Percentiles rank a stretch among this genome's conserved stretches.
Evolutionary conservation across 148 eudicot genomes (phyloP).

Genomic region (Rhododendron molle): DNA sequence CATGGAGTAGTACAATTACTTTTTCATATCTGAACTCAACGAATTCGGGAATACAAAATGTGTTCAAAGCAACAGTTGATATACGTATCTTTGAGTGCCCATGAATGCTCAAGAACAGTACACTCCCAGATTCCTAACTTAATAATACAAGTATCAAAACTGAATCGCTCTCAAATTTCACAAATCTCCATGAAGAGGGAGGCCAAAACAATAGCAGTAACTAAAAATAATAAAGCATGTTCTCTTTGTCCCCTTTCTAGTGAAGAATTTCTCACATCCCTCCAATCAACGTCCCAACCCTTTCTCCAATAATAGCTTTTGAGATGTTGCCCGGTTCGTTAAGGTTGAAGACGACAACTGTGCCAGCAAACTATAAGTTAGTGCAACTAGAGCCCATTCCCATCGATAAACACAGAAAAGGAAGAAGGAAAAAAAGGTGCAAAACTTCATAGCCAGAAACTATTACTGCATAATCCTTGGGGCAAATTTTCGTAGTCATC

Average conservation of each 20-base stretch:
- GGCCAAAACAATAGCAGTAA: not conserved
- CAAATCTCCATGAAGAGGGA: not conserved
- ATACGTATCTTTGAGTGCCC: not conserved
- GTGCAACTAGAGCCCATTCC: not conserved
- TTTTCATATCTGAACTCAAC: not conserved
- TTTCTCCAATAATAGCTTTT: slow-evolving; percentile 86
- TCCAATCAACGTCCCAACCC: slow-evolving; percentile 88
- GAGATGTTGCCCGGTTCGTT: slow-evolving; percentile 78
- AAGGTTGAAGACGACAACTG: slow-evolving; percentile 93
- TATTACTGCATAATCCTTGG: not conserved
- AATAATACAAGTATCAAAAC: not conserved
- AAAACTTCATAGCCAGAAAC: not conserved
- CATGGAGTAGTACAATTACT: not conserved
- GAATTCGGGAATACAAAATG: not conserved
- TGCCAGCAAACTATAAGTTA: not conserved
- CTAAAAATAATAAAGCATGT: not conserved
- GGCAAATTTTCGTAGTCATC: too few species aligned
- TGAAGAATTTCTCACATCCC: slow-evolving; percentile 34
- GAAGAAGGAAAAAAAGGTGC: not conserved
- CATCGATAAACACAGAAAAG: not conserved
- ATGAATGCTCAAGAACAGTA: not conserved
- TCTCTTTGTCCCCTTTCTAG: slow-evolving; percentile 24
- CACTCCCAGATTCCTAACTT: not conserved
- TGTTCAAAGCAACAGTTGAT: not conserved
- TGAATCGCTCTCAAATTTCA: not conserved